A percentile compares a stretch with the other conserved stretches of the same genome.
These are phyloP conservation scores for Phytophthora fragariaefolia DNA, from an alignment of 352 stramenopile species.

Conservation along the genomic window DNA sequence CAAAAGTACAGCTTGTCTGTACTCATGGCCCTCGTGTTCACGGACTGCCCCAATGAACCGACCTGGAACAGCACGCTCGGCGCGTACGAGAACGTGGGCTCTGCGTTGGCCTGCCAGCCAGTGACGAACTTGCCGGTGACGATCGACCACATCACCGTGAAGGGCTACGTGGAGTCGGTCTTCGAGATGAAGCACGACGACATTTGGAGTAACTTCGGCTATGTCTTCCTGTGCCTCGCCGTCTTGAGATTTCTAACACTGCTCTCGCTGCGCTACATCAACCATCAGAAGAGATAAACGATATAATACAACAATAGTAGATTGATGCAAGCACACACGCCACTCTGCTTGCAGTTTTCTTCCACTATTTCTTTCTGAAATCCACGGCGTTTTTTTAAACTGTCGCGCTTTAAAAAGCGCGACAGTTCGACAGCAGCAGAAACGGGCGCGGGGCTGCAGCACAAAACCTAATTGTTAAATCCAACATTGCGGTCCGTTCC, in stretches of 20 bases:
- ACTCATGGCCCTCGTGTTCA: conserved; percentile 36
- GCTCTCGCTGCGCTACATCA: conserved; percentile 44
- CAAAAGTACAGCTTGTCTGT: conserved; percentile 32
- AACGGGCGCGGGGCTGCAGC: too few species aligned
- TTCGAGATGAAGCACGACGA: conserved; percentile 35
- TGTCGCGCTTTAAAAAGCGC: too few species aligned
- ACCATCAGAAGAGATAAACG: conserved; percentile 45
- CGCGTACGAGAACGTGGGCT: conserved; percentile 24
- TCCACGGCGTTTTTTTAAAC: not conserved
- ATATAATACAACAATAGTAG: not conserved
- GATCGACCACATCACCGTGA: conserved; percentile 34
- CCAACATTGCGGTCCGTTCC: too few species aligned
- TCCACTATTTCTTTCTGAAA: too few species aligned
- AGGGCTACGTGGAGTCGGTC: conserved; percentile 30
- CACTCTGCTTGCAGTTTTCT: too few species aligned
- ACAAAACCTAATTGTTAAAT: too few species aligned
- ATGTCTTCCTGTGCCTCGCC: conserved; percentile 31
- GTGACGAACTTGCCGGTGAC: conserved; percentile 20
- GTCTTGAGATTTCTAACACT: conserved; percentile 34
- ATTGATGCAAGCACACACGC: not conserved
- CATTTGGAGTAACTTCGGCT: conserved; percentile 32
- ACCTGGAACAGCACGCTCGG: conserved; percentile 27
- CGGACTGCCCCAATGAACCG: conserved; percentile 28
- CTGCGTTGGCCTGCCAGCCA: conserved; percentile 28
- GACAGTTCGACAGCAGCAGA: too few species aligned